Evolutionary conservation across 2,329 filamentous ascomycete genomes (phyloP).

Genomic region (Fusarium liriodendri): DNA sequence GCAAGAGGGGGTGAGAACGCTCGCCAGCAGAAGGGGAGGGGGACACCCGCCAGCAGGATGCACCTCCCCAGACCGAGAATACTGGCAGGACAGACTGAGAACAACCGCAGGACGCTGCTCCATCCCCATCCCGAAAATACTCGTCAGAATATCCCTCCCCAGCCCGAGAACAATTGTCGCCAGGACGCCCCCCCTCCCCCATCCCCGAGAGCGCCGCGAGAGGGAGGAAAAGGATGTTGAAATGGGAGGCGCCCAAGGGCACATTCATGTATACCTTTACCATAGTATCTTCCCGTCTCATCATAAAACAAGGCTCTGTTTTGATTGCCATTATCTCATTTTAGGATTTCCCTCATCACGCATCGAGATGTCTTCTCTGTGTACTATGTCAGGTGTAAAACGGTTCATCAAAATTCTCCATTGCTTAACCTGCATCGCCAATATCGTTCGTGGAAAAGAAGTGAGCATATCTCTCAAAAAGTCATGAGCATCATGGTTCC

Average conservation of each 20-base stretch:
- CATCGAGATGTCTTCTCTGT: too few species aligned
- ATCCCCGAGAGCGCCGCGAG: not conserved
- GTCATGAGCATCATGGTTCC: not conserved
- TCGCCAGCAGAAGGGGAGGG: too few species aligned
- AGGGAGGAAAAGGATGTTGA: not conserved
- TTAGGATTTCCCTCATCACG: not conserved
- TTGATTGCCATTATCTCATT: not conserved
- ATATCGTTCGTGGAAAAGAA: not conserved
- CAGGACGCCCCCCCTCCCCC: too few species aligned
- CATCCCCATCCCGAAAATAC: too few species aligned
- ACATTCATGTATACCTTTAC: not conserved
- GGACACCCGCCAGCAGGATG: too few species aligned
- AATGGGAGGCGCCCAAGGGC: not conserved
- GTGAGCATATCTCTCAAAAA: not conserved
- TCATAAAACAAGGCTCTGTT: not conserved
- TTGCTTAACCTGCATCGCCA: not conserved
- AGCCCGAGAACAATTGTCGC: too few species aligned
- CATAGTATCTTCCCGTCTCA: not conserved
- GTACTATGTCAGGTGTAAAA: not conserved
- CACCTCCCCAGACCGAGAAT: too few species aligned
- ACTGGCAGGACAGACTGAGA: too few species aligned
- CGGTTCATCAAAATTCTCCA: not conserved
- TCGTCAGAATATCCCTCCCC: too few species aligned
- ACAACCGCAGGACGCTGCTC: too few species aligned
- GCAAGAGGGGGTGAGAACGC: not conserved